These are phyloP conservation scores for Metarhizium humberi DNA, from an alignment of 2,329 filamentous ascomycete genomes.

Conservation along the genomic window DNA sequence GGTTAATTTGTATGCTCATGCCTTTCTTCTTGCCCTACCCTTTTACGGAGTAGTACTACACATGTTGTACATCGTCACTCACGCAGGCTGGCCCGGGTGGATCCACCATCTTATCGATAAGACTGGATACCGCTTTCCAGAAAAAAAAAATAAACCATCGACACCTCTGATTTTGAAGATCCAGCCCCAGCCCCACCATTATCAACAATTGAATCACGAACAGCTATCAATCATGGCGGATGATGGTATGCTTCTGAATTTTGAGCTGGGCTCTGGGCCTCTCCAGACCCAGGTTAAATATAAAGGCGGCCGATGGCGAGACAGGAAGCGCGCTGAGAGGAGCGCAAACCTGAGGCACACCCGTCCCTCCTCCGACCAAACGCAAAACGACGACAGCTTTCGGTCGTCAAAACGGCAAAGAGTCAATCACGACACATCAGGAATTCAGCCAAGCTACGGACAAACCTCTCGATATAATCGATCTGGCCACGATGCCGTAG, in stretches of 20 bases:
- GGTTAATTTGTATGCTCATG: no score
- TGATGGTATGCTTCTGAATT: constrained; percentile 92
- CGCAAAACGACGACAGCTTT: constrained; percentile 18
- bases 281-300: constrained; percentile 56
- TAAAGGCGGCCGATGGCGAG: constrained; percentile 89
- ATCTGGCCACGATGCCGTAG: constrained; percentile 7
- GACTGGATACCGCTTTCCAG: not conserved
- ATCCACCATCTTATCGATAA: constrained; percentile 15
- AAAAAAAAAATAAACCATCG: constrained; percentile 9
- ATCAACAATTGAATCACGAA: not conserved
- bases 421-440: constrained; percentile 18
- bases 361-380: constrained; percentile 11
- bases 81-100: not conserved
- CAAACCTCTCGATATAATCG: not conserved
- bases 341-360: constrained; percentile 19
- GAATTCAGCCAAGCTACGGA: constrained; percentile 2
- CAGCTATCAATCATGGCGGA: constrained; percentile 59
- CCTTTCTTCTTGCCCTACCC: no score
- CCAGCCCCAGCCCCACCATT: constrained; percentile 5
- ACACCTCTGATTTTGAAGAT: no score
- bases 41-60: no score
- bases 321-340: constrained; percentile 61
- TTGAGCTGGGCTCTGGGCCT: constrained; percentile 63
- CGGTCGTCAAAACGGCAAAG: constrained; percentile 38
- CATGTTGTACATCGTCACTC: no score